Evolutionary conservation across 352 stramenopile genomes (phyloP).

Genomic region (Bremia lactucae): DNA sequence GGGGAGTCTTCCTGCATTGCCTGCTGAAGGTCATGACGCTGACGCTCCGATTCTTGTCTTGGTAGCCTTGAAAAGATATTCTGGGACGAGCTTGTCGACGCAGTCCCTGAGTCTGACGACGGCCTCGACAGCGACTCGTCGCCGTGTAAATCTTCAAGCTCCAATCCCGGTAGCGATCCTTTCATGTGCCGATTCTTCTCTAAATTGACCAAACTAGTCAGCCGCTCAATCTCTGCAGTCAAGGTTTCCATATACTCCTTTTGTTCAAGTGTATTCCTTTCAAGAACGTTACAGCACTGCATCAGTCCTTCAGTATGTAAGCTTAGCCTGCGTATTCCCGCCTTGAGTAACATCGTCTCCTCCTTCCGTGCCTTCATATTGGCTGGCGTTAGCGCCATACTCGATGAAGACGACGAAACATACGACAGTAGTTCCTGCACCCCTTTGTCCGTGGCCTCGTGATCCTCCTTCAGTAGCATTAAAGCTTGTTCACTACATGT

Average conservation of each 20-base stretch:
- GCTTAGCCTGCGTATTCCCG: conserved; percentile 28
- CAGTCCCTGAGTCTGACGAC: conserved; percentile 21
- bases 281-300: conserved; percentile 36
- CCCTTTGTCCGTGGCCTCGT: conserved; percentile 46
- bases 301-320: conserved; percentile 40
- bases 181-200: conserved; percentile 16
- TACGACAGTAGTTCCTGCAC: conserved; percentile 54
- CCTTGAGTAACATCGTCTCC: conserved; percentile 44
- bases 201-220: conserved; percentile 23
- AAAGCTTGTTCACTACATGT: conserved; percentile 30
- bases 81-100: conserved; percentile 23
- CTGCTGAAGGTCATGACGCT: conserved; percentile 26
- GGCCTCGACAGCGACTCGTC: conserved; percentile 11
- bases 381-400: conserved; percentile 22
- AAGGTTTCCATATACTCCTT: conserved; percentile 33
- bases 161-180: conserved; percentile 9
- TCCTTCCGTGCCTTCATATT: conserved; percentile 36
- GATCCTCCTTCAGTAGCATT: conserved; percentile 55
- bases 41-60: conserved; percentile 21
- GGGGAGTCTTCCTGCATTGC: conserved; percentile 51
- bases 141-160: conserved; percentile 17
- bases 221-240: conserved; percentile 32
- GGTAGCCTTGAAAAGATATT: conserved; percentile 25
- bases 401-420: conserved; percentile 13
- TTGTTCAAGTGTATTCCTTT: conserved; percentile 31